Evolutionary conservation across 2,329 filamentous ascomycete genomes (phyloP).

Genomic region (Aspergillus fijiensis): DNA sequence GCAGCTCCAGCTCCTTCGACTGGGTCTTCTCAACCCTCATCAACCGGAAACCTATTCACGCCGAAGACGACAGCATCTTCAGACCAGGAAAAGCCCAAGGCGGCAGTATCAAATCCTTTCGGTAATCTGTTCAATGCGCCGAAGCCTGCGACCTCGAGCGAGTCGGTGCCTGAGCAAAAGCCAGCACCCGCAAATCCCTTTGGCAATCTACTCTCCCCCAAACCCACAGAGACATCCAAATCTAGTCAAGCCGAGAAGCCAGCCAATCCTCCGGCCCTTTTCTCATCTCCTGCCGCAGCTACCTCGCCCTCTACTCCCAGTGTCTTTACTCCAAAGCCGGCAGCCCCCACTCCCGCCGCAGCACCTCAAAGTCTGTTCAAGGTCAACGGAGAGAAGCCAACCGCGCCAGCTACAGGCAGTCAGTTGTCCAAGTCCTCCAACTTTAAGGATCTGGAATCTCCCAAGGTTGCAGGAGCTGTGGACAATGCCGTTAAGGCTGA

Average conservation of each 20-base stretch:
- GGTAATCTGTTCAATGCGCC: conserved; percentile 18
- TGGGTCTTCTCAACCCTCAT: conserved; percentile 20
- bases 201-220: conserved; percentile 18
- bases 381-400: conserved; percentile 12
- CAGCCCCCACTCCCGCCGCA: conserved; percentile 6
- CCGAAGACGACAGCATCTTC: conserved; percentile 19
- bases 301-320: conserved; percentile 4
- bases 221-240: conserved; percentile 18
- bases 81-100: conserved; percentile 17
- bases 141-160: conserved; percentile 17
- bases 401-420: conserved; percentile 5
- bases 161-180: conserved; percentile 17
- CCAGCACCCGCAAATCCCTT: conserved; percentile 15
- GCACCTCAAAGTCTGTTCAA: conserved; percentile 16
- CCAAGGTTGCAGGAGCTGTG: conserved; percentile 19
- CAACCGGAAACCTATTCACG: conserved; percentile 25
- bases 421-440: not conserved
- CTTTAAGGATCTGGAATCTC: conserved; percentile 19
- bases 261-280: conserved; percentile 13
- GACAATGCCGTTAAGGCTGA: conserved; percentile 21
- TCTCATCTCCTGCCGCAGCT: conserved; percentile 13
- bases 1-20: conserved; percentile 12
- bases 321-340: conserved; percentile 11
- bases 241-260: conserved; percentile 13
- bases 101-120: conserved; percentile 23